Evolutionary conservation across 306 rosid genomes (phyloP), one percentile per base, ranked within the genome.

Genomic region (Sicyos edulis): DNA sequence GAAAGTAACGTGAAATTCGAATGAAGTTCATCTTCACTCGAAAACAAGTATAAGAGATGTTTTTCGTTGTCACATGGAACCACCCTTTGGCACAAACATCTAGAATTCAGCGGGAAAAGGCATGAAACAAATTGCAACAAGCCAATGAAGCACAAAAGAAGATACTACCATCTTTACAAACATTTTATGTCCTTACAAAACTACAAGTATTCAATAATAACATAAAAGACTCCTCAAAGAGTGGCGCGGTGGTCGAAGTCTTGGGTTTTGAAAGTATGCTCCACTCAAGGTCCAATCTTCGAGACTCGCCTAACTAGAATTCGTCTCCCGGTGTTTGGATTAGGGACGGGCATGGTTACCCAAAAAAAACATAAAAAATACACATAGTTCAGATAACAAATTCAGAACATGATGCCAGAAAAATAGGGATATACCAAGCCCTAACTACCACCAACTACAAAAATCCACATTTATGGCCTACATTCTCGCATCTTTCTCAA

Each of bases 121-220:
- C 45, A 65, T 19, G 34, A 11, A 65, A n/a, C 53, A 65, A 44
- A 42, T 63, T 19, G 71, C 53, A 42, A 64, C 24, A 40, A 52
- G 47, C 53, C 53, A 65, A 65, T 65, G 54, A 40, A 17, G 50
- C 54, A 42, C 52, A 17, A 40, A 42, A 9, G 49, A 16, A 65
- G 51, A 65, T 42, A 65, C n/a, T 42, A 5, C 71, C 26, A 65
- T 20, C 54, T 5, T 40, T 65, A 12, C 4, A 40, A 20, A 44
- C 17, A 11, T 44, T 63, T 44, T 5, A 65, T 16, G 20, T 34
- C 50, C 7, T 62, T 37, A 37, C 44, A 37, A 37, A 37, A 37
- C 44, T 37, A 37, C 29, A 26, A n/a, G n/a, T n/a, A n/a, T n/a
- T n/a, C n/a, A 26, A 26, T 0, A 32, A 32, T 1, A 40, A 40